Evolutionary conservation across 2,329 filamentous ascomycete genomes (phyloP).

Genomic region (Pyrenophora tritici-repentis): DNA sequence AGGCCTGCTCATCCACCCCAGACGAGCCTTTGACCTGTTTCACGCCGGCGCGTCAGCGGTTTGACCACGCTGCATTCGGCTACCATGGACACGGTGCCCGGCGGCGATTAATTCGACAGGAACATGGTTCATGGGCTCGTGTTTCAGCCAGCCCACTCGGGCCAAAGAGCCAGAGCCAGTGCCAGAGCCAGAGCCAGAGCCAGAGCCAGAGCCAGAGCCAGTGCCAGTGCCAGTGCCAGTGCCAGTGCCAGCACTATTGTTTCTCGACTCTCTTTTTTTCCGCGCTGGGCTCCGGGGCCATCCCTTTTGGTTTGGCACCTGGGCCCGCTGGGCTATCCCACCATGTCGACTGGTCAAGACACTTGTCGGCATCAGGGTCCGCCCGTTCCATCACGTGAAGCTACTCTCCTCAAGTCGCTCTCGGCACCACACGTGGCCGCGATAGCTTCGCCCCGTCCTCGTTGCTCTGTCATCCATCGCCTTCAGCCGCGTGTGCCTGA

Average conservation of each 20-base stretch:
- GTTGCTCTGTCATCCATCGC: no score
- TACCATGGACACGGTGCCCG: constrained; percentile 9
- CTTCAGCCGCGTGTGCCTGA: background rate
- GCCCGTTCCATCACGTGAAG: no score
- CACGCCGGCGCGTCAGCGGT: constrained; percentile 32
- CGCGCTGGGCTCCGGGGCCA: background rate
- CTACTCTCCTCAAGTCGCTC: no score
- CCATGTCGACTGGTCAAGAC: no score
- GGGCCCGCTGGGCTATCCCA: no score
- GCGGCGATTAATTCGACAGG: constrained; percentile 19
- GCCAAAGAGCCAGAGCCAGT: constrained; percentile 1
- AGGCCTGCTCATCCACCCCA: constrained; percentile 23
- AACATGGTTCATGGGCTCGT: constrained; percentile 20
- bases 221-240: no score
- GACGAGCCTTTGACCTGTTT: constrained; percentile 32
- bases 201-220: no score
- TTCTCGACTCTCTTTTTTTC: background rate
- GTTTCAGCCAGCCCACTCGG: constrained; percentile 21
- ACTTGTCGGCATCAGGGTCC: no score
- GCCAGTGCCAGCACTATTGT: constrained; percentile 6
- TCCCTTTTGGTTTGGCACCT: no score
- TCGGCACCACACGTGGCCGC: no score
- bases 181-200: no score
- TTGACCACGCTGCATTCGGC: constrained; percentile 36
- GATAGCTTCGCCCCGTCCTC: no score